These are phyloP conservation scores for Perkinsus chesapeaki DNA, from an alignment of 169 alveolate genomes.

Conservation along the genomic window DNA sequence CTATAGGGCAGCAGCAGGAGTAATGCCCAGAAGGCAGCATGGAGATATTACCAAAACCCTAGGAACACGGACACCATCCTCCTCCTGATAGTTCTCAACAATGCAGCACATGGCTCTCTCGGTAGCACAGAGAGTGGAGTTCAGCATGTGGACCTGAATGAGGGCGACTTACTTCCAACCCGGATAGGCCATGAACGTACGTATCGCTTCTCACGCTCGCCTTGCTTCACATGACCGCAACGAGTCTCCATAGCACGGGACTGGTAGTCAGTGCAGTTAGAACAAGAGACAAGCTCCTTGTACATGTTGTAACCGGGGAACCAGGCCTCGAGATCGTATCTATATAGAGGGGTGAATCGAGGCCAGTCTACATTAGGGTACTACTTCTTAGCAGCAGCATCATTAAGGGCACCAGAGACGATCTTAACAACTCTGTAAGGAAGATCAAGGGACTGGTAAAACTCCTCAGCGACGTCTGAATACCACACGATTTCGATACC, in stretches of 20 bases:
- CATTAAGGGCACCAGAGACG: conserved; percentile 98
- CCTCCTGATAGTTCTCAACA: conserved; percentile 89
- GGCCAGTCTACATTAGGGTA: background rate
- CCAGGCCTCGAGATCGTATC: conserved; percentile 97
- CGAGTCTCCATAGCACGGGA: conserved; percentile 77
- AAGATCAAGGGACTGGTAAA: conserved; percentile 82
- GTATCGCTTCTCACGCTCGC: conserved; percentile 58
- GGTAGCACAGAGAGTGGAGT: conserved; percentile 97
- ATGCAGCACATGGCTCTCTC: conserved; percentile 93
- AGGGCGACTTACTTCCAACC: background rate
- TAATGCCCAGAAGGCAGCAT: background rate
- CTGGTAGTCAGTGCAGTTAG: conserved; percentile 98
- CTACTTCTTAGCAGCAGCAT: conserved; percentile 96
- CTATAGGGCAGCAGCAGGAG: background rate
- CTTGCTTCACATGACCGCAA: conserved; percentile 57
- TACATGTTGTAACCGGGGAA: conserved; percentile 94
- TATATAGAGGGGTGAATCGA: background rate
- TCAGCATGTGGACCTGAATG: conserved; percentile 88
- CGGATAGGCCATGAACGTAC: background rate
- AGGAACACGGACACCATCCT: conserved; percentile 88
- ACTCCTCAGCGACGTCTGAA: conserved; percentile 66
- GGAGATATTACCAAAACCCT: conserved; percentile 52
- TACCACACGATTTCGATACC: background rate
- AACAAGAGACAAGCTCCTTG: conserved; percentile 95
- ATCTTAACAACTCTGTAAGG: conserved; percentile 93